phyloP scores from a whole-genome alignment of 371 early-diverging fungal genomes.

The Mortierella sp. region DNA sequence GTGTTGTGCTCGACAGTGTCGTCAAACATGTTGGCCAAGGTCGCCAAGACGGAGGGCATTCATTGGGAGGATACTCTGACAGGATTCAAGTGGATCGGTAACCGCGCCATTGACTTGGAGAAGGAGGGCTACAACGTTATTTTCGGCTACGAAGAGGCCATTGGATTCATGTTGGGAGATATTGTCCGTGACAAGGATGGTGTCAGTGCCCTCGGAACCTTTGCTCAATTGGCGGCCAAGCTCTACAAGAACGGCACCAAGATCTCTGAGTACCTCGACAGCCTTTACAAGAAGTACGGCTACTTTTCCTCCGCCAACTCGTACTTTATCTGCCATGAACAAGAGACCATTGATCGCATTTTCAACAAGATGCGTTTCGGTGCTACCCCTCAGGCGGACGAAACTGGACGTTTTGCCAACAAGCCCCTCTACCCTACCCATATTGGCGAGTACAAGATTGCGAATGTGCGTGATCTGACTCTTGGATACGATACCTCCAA shows the following conservation, averaged over 20 bases:
- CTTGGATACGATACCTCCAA: constrained; percentile 87
- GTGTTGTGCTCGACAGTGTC: constrained; percentile 95
- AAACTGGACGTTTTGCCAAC: constrained; percentile 54
- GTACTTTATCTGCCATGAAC: constrained; percentile 91
- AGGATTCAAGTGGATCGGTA: constrained; percentile 98
- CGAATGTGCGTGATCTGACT: constrained; percentile 89
- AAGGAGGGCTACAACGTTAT: constrained; percentile 75
- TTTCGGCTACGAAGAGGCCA: constrained; percentile 97
- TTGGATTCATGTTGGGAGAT: constrained; percentile 87
- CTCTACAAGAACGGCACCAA: constrained; percentile 76
- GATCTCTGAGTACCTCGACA: constrained; percentile 77
- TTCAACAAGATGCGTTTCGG: constrained; percentile 91
- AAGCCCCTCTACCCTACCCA: constrained; percentile 78
- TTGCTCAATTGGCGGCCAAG: constrained; percentile 85
- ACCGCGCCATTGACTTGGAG: constrained; percentile 77
- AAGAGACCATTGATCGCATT: constrained; percentile 75
- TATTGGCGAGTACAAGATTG: constrained; percentile 79
- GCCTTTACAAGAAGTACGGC: constrained; percentile 88
- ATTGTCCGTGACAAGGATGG: constrained; percentile 92
- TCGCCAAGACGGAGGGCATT: constrained; percentile 86
- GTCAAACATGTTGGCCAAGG: constrained; percentile 85
- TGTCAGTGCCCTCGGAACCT: constrained; percentile 84
- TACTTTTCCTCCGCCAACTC: constrained; percentile 89
- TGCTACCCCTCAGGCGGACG: constrained; percentile 51
- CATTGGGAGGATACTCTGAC: constrained; percentile 93